phyloP scores from a whole-genome alignment of 495 filamentous ascomycete genomes.

The Penicillium alfredii region DNA sequence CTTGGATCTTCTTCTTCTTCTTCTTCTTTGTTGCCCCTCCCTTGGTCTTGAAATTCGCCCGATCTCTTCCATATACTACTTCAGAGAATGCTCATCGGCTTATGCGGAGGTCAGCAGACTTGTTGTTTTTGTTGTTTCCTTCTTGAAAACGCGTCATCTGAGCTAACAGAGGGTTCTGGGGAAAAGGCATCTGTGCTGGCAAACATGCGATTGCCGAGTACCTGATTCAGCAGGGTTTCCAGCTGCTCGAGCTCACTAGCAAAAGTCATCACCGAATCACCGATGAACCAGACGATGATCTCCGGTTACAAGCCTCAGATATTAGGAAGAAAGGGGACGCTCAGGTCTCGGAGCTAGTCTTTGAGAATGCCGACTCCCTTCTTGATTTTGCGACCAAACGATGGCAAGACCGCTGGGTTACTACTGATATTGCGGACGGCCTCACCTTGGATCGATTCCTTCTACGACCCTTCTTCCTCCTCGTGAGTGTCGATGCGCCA shows the following conservation, averaged over 20 bases:
- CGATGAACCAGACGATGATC: constrained; percentile 27
- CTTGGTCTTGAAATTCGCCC: not conserved
- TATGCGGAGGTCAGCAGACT: constrained; percentile 75
- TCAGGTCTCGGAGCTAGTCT: constrained; percentile 32
- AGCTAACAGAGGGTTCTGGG: constrained; percentile 14
- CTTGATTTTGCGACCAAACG: constrained; percentile 78
- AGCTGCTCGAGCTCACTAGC: constrained; percentile 29
- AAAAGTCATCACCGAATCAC: constrained; percentile 12
- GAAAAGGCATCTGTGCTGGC: constrained; percentile 77
- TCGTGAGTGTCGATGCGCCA: constrained; percentile 88
- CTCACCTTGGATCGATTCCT: constrained; percentile 62
- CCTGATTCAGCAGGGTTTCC: constrained; percentile 73
- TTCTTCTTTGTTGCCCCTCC: not conserved
- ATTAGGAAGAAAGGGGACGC: constrained; percentile 15
- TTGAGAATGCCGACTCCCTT: constrained; percentile 55
- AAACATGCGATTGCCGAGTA: constrained; percentile 82
- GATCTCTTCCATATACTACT: too few relatives aligned
- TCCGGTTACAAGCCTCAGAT: constrained; percentile 27
- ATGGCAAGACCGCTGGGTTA: constrained; percentile 81
- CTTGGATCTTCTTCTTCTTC: not conserved
- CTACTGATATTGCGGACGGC: constrained; percentile 69
- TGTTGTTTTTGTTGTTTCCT: constrained; percentile 5
- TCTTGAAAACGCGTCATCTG: not conserved
- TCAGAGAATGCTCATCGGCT: constrained; percentile 78
- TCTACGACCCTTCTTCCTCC: constrained; percentile 83